phyloP scores from a whole-genome alignment of 495 filamentous ascomycete genomes.

The Thermothielavioides terrestris region DNA sequence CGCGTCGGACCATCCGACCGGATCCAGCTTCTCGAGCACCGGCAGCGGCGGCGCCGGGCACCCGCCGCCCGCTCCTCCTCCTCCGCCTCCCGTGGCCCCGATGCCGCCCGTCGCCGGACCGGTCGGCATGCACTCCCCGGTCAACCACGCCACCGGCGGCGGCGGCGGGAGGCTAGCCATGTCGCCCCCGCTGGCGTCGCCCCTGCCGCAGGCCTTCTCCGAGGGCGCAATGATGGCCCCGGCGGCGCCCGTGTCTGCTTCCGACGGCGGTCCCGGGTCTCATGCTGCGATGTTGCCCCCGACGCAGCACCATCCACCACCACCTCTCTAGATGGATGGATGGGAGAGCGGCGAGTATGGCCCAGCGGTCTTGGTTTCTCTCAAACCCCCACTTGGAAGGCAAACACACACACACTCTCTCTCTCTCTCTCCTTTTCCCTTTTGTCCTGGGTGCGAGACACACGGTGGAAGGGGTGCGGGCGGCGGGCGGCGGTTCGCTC shows the following conservation, averaged over 20 bases:
- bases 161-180: constrained; percentile 4
- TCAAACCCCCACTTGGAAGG: too few relatives aligned
- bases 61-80: neutral
- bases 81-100: constrained; percentile 5
- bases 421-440: constrained; percentile 12
- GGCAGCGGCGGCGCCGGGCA: constrained; percentile 29
- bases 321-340: neutral
- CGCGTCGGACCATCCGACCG: constrained; percentile 8
- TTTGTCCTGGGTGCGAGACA: neutral
- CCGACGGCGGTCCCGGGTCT: neutral
- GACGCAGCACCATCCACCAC: constrained; percentile 12
- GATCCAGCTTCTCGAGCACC: constrained; percentile 40
- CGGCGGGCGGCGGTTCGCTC: too few relatives aligned
- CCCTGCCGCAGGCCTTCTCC: too few relatives aligned
- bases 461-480: too few relatives aligned
- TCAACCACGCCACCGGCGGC: neutral
- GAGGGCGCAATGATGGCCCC: too few relatives aligned
- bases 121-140: neutral
- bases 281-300: constrained; percentile 7
- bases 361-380: neutral
- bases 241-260: too few relatives aligned
- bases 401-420: too few relatives aligned
- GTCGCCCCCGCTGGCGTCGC: neutral
- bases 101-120: neutral
- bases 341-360: neutral